phyloP scores from a whole-genome alignment of 2,329 filamentous ascomycete genomes.

The Lasiodiplodia theobromae region DNA sequence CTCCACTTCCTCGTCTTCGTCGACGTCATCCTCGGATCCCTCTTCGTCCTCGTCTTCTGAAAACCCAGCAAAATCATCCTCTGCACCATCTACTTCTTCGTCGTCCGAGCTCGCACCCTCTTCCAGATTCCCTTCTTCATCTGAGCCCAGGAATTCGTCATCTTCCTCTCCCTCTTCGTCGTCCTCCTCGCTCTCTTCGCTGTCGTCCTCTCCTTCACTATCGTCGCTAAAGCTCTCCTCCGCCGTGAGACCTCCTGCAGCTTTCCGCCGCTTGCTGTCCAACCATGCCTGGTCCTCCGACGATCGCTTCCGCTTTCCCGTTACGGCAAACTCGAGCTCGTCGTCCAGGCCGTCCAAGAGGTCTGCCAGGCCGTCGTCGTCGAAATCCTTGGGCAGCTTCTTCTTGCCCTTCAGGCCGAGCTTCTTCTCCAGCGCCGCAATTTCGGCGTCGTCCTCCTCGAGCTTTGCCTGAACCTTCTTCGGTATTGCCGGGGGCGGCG shows the following conservation, averaged over 20 bases:
- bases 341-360: slow-evolving; percentile 74
- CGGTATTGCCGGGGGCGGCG: slow-evolving; percentile 38
- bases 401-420: slow-evolving; percentile 83
- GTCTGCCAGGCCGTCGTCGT: slow-evolving; percentile 83
- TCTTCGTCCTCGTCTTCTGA: slow-evolving; percentile 36
- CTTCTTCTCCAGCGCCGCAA: slow-evolving; percentile 85
- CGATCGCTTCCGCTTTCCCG: slow-evolving; percentile 61
- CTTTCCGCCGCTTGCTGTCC: slow-evolving; percentile 63
- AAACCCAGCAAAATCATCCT: slow-evolving; percentile 38
- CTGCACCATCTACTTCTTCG: slow-evolving; percentile 37
- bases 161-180: slow-evolving; percentile 40
- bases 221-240: slow-evolving; percentile 39
- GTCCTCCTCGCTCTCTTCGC: slow-evolving; percentile 30
- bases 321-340: slow-evolving; percentile 47
- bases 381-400: slow-evolving; percentile 73
- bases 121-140: slow-evolving; percentile 47
- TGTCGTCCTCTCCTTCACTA: slow-evolving; percentile 42
- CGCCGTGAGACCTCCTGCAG: slow-evolving; percentile 42
- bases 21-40: slow-evolving; percentile 34
- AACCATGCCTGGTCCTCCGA: slow-evolving; percentile 69
- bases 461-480: slow-evolving; percentile 64
- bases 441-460: slow-evolving; percentile 85
- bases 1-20: slow-evolving; percentile 45
- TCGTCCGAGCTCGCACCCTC: slow-evolving; percentile 33
- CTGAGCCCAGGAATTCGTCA: slow-evolving; percentile 33